These are phyloP conservation scores for Colletotrichum sp. DNA, from an alignment of 2,329 filamentous ascomycete genomes.

Conservation along the genomic window DNA sequence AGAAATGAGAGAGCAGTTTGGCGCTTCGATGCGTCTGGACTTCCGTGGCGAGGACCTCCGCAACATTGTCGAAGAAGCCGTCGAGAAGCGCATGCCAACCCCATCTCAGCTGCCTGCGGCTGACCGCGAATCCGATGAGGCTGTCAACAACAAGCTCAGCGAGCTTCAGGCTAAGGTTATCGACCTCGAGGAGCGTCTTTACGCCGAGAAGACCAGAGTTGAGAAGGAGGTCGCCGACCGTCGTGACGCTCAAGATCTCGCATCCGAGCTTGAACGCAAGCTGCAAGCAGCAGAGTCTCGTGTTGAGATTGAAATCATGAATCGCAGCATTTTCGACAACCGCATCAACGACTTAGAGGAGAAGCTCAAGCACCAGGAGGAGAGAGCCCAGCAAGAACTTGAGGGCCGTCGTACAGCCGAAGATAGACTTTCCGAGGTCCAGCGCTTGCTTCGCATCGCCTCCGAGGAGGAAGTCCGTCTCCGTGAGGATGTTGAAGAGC, in stretches of 20 bases:
- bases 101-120: constrained; percentile 33
- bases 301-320: constrained; percentile 66
- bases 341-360: constrained; percentile 74
- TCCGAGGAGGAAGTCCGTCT: constrained; percentile 77
- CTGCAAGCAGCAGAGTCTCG: constrained; percentile 63
- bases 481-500: constrained; percentile 70
- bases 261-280: constrained; percentile 58
- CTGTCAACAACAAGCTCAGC: constrained; percentile 57
- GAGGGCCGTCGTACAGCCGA: constrained; percentile 69
- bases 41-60: constrained; percentile 60
- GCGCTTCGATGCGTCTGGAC: constrained; percentile 46
- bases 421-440: constrained; percentile 75
- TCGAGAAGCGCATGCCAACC: constrained; percentile 62
- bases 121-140: constrained; percentile 41
- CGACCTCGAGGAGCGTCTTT: constrained; percentile 64
- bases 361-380: constrained; percentile 68
- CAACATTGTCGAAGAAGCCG: constrained; percentile 67
- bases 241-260: constrained; percentile 57
- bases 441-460: constrained; percentile 70
- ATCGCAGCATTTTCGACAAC: constrained; percentile 62
- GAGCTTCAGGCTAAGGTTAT: constrained; percentile 65
- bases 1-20: constrained; percentile 63
- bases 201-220: constrained; percentile 50
- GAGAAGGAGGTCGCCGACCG: constrained; percentile 55
- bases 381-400: constrained; percentile 68